phyloP scores from a whole-genome alignment of 2,329 filamentous ascomycete species.

The Basipetospora chlamydospora region DNA sequence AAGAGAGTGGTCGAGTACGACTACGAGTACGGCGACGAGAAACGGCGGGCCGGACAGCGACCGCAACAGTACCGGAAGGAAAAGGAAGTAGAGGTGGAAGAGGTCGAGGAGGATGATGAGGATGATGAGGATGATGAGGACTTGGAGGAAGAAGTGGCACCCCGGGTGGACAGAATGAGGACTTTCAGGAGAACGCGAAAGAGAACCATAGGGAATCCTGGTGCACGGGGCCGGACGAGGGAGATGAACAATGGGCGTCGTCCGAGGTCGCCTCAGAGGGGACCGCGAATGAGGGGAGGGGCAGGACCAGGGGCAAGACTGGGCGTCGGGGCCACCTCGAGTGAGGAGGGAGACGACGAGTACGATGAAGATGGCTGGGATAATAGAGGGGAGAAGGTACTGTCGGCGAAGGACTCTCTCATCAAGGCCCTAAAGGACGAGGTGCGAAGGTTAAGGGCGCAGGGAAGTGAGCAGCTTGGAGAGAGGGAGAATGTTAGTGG shows the following conservation, averaged over 20 bases:
- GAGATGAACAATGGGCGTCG: too few species aligned
- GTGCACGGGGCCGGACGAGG: too few species aligned
- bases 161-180: background rate
- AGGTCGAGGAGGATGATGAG: too few species aligned
- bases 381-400: too few species aligned
- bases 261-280: background rate
- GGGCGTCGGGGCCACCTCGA: too few species aligned
- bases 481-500: background rate
- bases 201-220: too few species aligned
- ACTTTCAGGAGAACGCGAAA: background rate
- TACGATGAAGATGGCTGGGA: too few species aligned
- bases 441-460: background rate
- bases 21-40: background rate
- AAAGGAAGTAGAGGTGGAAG: too few species aligned
- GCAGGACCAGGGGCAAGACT: background rate
- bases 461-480: conserved; percentile 1
- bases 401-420: too few species aligned
- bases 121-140: background rate
- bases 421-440: background rate
- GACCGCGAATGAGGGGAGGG: background rate
- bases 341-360: too few species aligned
- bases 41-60: background rate
- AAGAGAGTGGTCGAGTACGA: conserved; percentile 1
- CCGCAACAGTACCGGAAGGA: too few species aligned
- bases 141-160: background rate